Base-by-base conservation (phyloP, 2,329 filamentous ascomycete species). In the Colletotrichum plurivorum region DNA sequence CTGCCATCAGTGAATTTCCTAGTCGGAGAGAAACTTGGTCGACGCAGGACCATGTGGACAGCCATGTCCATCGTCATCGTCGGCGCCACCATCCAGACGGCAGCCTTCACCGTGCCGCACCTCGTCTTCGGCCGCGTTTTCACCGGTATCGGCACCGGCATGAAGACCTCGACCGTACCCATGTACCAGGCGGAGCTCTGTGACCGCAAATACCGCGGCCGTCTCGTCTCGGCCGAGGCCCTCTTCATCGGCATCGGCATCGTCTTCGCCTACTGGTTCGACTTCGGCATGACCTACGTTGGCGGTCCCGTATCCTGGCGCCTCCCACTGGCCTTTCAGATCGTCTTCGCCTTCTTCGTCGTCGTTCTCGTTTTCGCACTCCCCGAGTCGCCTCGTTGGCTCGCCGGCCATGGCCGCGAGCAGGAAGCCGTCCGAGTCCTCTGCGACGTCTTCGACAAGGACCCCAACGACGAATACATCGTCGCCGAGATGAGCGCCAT, bases 111-210 rank as follows among this genome's bases (percentile, higher is more conserved):
- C 12, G 72, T 82, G 7, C 79, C 82, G 0, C 83, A 85, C 59
- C 78, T 85, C 70, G 75, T 83, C 45, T 69, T 83, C 15, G 82
- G 81, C 2, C 79, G 82, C 3, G 62, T 84, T 8, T 76, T 83
- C 20, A 83, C 82, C 15, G 82, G 82, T 0, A 75, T 84, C 27
- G 79, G 79, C 6, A 81, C 80, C 70, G 78, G 78, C n/a, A 60
- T 69, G 64, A 71, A 80, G 45, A 80, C 78, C 0, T 76, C 76
- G 4, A 82, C 80, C 0, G 77, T 82, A 0, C 79, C 79, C 0
- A 79, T 78, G 75, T 82, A 84, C 63, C 84, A 85, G 67, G 78
- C 81, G 0, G 84, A 86, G 71, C 76, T 85, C 1, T 83, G 80
- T 54, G 78, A 82, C 56, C 78, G 79, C 1, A 75, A 79, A n/a